Base-by-base conservation (phyloP, 805 yeast genomes). In the Debaryomyces castellii region DNA sequence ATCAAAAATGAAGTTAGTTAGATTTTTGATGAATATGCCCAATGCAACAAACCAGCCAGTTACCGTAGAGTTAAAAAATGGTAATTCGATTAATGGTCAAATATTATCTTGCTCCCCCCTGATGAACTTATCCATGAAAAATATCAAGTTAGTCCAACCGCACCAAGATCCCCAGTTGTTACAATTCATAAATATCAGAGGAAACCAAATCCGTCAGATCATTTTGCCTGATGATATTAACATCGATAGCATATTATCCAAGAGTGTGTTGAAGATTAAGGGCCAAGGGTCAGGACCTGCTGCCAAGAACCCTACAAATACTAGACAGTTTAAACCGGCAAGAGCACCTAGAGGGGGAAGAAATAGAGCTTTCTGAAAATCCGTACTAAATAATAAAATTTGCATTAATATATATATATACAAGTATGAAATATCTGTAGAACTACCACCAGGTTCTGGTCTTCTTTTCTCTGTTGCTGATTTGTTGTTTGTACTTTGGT, bases 21-120 rank as follows among this genome's bases (percentile, higher is more conserved):
- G 84, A 49, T 90, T 92, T 63, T 71, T 92, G 49, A 88, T 88
- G 88, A 90, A 89, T 58, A 71, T 92, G 58, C 75, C 76, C 20
- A 55, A 63, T 50, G 64, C 73, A 20, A 80, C 85, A 32, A 83
- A 85, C 46, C 97, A 90, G 66, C 83, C 89, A 41, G 92, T 92
- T 1, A 90, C 92, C 43, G 87, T 91, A 16, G 98, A 91, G 63
- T 73, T 92, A 58, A 92, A 91, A 64, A 89, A 92, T 65, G 97
- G 97, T 33, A 87, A 92, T 4, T 77, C 88, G 4, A 80, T 92
- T 5, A 80, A 87, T 56, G 98, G 98, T 0, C 87, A 91, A 11
- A 72, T 92, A 21, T 81, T 86, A 34, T 81, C 90, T 5, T 96
- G 94, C 34, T 76, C 96, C 2, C 96, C 97, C 22, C 79, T 87